Base-by-base conservation (phyloP, 169 alveolate genomes). In the Hepatocystis sp. region DNA sequence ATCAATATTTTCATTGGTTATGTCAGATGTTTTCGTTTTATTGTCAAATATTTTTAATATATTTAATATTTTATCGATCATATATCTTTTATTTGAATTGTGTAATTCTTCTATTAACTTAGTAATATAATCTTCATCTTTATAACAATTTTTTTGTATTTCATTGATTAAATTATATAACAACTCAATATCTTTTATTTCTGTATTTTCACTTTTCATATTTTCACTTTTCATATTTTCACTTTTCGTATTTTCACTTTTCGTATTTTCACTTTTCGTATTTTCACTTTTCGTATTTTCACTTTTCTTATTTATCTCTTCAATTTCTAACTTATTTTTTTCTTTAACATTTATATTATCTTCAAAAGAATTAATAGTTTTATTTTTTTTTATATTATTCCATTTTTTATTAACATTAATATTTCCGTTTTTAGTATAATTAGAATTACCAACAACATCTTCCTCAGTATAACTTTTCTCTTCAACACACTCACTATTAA, bases 41-140 rank as follows among this genome's bases (percentile, higher is more conserved):
- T 27, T 28, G 28, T 78, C 88, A 17, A 60, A 46, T 1, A 36
- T 15, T 78, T 78, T 42, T 36, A 78, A 39, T 7, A 78, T 46
- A 17, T 78, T n/a, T 1, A 39, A 46, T 30, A 78, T 61, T 23
- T 61, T 78, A 1, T 28, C 67, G 4, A 78, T 51, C 32, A 78
- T 23, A 66, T 78, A 53, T 15, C 61, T 47, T 39, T 61, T 60
- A 27, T 49, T 61, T 7, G 78, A 60, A 27, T 60, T 61, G 19
- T 61, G 66, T 7, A 78, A 64, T 13, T 78, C 84, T 52, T 78
- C 67, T 1, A 78, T 15, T 27, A 61, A 61, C 17, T 49, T 46
- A 0, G 81, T 47, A 27, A 78, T 78, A 40, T 78, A 61, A 53
- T 58, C 67, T 61, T 78, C 88, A 51, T 65, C 88, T 11, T 25